Conservation (phyloP, 768 basidiomycete species). For the Mrakia hoshinonis region DNA sequence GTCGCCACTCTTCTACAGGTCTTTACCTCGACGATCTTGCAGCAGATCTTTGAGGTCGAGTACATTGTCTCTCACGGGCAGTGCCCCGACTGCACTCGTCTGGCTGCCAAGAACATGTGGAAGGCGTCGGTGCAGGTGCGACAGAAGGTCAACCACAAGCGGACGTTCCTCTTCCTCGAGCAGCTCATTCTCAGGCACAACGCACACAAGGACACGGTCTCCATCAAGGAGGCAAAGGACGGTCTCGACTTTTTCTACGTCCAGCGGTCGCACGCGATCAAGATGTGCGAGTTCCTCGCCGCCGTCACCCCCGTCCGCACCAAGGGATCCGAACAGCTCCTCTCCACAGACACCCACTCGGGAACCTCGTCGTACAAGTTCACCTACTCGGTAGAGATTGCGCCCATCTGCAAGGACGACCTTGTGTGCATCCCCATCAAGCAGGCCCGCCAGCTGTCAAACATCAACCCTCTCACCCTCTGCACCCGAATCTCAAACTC, state of each 20-base stretch:
- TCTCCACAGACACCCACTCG: slow-evolving; percentile 85
- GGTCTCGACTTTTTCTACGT: slow-evolving; percentile 97
- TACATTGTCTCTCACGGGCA: slow-evolving; percentile 71
- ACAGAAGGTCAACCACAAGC: slow-evolving; percentile 95
- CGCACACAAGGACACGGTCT: slow-evolving; percentile 70
- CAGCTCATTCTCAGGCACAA: slow-evolving; percentile 93
- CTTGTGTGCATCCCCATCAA: slow-evolving; percentile 79
- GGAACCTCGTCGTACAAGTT: slow-evolving; percentile 93
- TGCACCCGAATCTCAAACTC: slow-evolving; percentile 89
- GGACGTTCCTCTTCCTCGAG: slow-evolving; percentile 94
- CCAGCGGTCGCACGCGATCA: slow-evolving; percentile 78
- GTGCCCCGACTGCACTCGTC: slow-evolving; percentile 83
- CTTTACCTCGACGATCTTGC: slow-evolving; percentile 85
- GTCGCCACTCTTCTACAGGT: slow-evolving; percentile 47
- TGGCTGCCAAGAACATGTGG: slow-evolving; percentile 99
- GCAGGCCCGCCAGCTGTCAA: slow-evolving; percentile 70
- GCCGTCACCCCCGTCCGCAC: slow-evolving; percentile 80
- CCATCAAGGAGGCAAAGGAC: slow-evolving; percentile 83
- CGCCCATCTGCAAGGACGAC: slow-evolving; percentile 96
- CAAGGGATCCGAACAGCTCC: slow-evolving; percentile 86
- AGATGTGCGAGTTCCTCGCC: slow-evolving; percentile 89
- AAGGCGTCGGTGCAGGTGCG: slow-evolving; percentile 96
- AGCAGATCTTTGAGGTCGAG: slow-evolving; percentile 95
- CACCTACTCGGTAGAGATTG: slow-evolving; percentile 94
- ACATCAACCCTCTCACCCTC: slow-evolving; percentile 76